A percentile compares a stretch with the other conserved stretches of the same genome.
phyloP scores from a whole-genome alignment of 2,329 filamentous ascomycete genomes.

The Myriosclerotinia duriaeana region DNA sequence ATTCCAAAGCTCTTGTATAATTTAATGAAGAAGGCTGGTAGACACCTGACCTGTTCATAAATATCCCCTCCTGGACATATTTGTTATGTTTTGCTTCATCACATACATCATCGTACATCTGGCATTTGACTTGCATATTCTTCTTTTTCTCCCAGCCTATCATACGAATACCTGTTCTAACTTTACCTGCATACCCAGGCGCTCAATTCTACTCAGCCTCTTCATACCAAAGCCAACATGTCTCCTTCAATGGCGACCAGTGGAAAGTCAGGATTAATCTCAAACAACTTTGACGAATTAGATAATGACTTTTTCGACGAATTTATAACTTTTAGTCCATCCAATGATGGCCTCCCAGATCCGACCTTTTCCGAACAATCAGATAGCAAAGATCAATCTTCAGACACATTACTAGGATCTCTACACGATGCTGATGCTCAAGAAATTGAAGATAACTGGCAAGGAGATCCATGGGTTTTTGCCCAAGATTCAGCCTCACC shows the following conservation, averaged over 20 bases:
- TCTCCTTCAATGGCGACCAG: constrained; percentile 34
- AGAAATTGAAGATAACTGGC: constrained; percentile 24
- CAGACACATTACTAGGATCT: constrained; percentile 29
- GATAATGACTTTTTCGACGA: constrained; percentile 63
- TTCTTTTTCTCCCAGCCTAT: constrained; percentile 17
- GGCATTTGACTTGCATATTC: constrained; percentile 30
- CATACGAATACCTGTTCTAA: constrained; percentile 20
- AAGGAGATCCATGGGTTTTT: constrained; percentile 29
- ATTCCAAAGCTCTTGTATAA: constrained; percentile 29
- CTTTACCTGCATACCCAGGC: constrained; percentile 23
- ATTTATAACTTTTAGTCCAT: constrained; percentile 58
- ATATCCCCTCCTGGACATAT: constrained; percentile 34
- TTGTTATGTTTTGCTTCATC: constrained; percentile 32
- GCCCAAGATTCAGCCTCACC: constrained; percentile 30
- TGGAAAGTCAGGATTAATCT: constrained; percentile 54
- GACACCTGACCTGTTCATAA: constrained; percentile 35
- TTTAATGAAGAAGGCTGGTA: constrained; percentile 38
- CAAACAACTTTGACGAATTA: constrained; percentile 50
- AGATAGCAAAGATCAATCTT: constrained; percentile 43
- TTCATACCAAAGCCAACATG: constrained; percentile 30
- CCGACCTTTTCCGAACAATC: constrained; percentile 50
- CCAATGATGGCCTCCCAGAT: constrained; percentile 50
- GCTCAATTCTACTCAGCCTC: constrained; percentile 20
- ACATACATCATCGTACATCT: constrained; percentile 30
- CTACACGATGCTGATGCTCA: constrained; percentile 28